These are phyloP conservation scores for Garcia nutans DNA, from an alignment of 345 rosid species.

Conservation along the genomic window DNA sequence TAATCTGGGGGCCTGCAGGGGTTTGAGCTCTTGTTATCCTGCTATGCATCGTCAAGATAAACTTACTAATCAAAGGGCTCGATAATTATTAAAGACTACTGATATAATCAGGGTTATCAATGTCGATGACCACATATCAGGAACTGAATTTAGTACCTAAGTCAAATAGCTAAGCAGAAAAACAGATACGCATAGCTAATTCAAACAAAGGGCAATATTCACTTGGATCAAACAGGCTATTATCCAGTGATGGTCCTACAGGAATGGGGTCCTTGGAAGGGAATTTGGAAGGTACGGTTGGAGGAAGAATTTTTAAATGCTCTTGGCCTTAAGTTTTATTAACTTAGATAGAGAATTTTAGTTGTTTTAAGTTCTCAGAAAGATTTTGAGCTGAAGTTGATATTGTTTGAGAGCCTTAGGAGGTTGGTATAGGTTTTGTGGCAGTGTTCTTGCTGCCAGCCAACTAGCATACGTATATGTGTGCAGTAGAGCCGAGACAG, in stretches of 20 bases:
- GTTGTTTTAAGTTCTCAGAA: background rate
- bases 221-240: background rate
- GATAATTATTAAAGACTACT: background rate
- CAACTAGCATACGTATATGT: conserved; percentile 1
- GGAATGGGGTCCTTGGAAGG: background rate
- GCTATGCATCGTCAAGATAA: no score
- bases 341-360: background rate
- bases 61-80: background rate
- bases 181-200: background rate
- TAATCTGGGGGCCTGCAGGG: background rate
- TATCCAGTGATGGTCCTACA: background rate
- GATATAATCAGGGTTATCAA: background rate
- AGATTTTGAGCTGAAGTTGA: background rate
- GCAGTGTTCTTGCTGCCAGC: background rate
- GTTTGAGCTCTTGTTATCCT: no score
- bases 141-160: background rate
- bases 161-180: background rate
- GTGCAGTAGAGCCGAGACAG: background rate
- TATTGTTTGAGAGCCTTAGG: background rate
- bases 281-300: background rate
- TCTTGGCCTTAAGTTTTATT: background rate
- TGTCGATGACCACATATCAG: background rate
- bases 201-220: background rate
- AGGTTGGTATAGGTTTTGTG: background rate
- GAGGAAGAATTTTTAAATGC: background rate